A percentile compares a stretch with the other conserved stretches of the same genome.
Evolutionary conservation across 306 rosid genomes (phyloP).

Genomic region (Ammopiptanthus mongolicus): DNA sequence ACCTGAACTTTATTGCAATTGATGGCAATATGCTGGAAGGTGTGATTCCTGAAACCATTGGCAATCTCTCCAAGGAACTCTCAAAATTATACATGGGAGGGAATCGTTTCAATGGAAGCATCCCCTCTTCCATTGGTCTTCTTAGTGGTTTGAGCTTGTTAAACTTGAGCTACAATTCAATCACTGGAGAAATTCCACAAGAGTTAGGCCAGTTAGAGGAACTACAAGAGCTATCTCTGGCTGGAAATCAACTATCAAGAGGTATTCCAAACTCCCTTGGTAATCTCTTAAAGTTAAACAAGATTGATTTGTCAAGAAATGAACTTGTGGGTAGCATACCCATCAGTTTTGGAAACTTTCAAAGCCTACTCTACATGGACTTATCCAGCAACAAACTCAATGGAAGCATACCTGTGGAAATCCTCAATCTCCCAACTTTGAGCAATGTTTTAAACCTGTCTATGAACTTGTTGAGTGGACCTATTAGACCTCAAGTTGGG

Average conservation of each 20-base stretch:
- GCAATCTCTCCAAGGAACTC: slow-evolving; percentile 60
- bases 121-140: slow-evolving; percentile 53
- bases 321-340: slow-evolving; percentile 43
- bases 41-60: slow-evolving; percentile 58
- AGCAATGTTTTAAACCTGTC: slow-evolving; percentile 56
- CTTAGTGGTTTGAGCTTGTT: slow-evolving; percentile 53
- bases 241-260: slow-evolving; percentile 46
- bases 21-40: slow-evolving; percentile 58
- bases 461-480: slow-evolving; percentile 48
- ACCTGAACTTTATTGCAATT: slow-evolving; percentile 44
- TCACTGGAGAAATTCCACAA: slow-evolving; percentile 59
- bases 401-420: slow-evolving; percentile 54
- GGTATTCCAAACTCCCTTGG: slow-evolving; percentile 59
- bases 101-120: slow-evolving; percentile 54
- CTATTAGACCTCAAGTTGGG: slow-evolving; percentile 55
- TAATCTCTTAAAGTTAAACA: slow-evolving; percentile 41
- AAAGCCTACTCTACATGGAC: slow-evolving; percentile 49
- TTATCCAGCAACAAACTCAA: slow-evolving; percentile 58
- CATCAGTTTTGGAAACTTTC: slow-evolving; percentile 41
- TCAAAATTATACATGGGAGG: slow-evolving; percentile 54
- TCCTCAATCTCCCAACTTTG: slow-evolving; percentile 47
- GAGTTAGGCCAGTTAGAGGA: slow-evolving; percentile 49
- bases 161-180: slow-evolving; percentile 50
- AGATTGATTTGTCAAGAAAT: slow-evolving; percentile 57
- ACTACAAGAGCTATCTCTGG: slow-evolving; percentile 40